Percentiles rank a stretch among this genome's conserved stretches.
These are phyloP conservation scores for Saccharomycopsis fibuligera DNA, from an alignment of 805 yeast species.

Conservation along the genomic window DNA sequence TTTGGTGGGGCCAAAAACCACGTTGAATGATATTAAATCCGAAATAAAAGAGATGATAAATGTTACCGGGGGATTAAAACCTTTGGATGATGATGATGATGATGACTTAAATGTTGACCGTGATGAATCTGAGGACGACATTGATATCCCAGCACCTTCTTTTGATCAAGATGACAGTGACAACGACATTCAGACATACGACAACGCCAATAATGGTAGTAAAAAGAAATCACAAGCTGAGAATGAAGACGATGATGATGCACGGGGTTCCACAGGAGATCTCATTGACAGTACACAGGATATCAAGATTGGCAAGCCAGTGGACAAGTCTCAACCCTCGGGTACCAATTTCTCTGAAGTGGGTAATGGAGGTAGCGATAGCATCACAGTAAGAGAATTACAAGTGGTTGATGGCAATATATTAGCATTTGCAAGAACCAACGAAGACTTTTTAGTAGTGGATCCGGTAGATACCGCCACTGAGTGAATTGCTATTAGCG, in stretches of 20 bases:
- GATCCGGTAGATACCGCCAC: constrained; percentile 20
- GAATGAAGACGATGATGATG: constrained; percentile 2
- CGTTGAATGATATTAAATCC: constrained; percentile 10
- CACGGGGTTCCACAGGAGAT: neutral
- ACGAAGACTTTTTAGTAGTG: constrained; percentile 20
- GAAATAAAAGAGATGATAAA: constrained; percentile 18
- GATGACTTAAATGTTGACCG: too few relatives aligned
- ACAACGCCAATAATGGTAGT: neutral
- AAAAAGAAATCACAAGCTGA: constrained; percentile 4
- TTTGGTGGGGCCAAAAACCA: neutral
- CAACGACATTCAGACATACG: neutral
- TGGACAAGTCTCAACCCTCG: constrained; percentile 7
- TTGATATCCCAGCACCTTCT: constrained; percentile 14
- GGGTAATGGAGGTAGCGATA: neutral
- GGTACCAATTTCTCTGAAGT: constrained; percentile 18
- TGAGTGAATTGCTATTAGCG: too few relatives aligned
- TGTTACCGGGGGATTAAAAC: constrained; percentile 18
- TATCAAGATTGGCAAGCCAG: constrained; percentile 16
- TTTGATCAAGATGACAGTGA: constrained; percentile 8
- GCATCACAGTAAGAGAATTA: constrained; percentile 4
- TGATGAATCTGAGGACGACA: constrained; percentile 11
- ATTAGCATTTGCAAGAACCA: constrained; percentile 13
- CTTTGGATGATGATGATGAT: constrained; percentile 17
- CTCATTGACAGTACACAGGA: neutral
- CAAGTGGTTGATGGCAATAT: constrained; percentile 12